phyloP scores from a whole-genome alignment of 129 eudicot genomes.

The Escallonia rubra region DNA sequence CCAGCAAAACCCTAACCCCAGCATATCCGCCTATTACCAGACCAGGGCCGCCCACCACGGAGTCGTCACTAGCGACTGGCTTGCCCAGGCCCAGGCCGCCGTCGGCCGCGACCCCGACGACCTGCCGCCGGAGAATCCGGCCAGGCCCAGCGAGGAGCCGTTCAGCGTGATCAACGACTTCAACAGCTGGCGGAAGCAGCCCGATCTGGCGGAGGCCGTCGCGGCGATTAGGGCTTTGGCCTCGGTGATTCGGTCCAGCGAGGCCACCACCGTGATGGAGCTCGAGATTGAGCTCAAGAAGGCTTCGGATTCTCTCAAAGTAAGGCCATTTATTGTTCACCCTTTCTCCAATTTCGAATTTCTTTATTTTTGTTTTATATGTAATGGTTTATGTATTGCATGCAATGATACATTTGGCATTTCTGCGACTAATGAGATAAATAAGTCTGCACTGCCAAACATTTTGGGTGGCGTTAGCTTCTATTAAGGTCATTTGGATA shows the following conservation, averaged over 20 bases:
- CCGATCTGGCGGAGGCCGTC: conserved; percentile 94
- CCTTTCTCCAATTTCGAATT: too few relatives aligned
- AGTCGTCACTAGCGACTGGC: conserved; percentile 90
- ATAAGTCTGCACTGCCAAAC: too few relatives aligned
- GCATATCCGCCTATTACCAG: conserved; percentile 71
- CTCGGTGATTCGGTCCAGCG: conserved; percentile 73
- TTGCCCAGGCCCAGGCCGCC: conserved; percentile 91
- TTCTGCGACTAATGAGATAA: too few relatives aligned
- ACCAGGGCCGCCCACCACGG: conserved; percentile 87
- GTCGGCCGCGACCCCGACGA: conserved; percentile 26
- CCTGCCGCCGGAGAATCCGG: conserved; percentile 12
- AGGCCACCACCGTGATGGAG: conserved; percentile 87
- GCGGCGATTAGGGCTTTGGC: conserved; percentile 97
- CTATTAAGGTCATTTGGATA: too few relatives aligned
- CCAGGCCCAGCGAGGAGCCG: conserved; percentile 19
- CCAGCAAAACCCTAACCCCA: conserved; percentile 45
- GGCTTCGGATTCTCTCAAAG: conserved; percentile 87
- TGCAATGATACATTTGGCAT: too few relatives aligned
- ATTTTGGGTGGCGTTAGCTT: too few relatives aligned
- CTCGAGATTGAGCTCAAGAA: conserved; percentile 79
- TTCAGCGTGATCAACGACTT: conserved; percentile 76
- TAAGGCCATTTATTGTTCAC: neutral
- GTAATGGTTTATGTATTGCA: too few relatives aligned
- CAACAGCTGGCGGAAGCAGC: conserved; percentile 74
- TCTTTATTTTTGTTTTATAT: too few relatives aligned